phyloP scores from a whole-genome alignment of 768 basidiomycete species.

The Naganishia antarctica region DNA sequence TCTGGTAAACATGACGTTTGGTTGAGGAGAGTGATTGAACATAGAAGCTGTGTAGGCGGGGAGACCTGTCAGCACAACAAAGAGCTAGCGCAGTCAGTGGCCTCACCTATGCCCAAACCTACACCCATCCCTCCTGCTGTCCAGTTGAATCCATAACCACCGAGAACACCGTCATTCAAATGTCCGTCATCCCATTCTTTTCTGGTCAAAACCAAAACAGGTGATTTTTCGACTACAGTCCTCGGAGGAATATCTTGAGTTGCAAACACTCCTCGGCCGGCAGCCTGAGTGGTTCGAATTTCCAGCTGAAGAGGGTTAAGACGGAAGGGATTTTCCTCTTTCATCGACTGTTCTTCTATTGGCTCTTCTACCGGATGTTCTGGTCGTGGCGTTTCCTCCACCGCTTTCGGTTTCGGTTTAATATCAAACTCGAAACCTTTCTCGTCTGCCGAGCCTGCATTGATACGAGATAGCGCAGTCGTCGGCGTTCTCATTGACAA shows the following conservation, averaged over 20 bases:
- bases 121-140: constrained; percentile 43
- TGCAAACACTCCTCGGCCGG: constrained; percentile 54
- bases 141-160: constrained; percentile 48
- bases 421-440: constrained; percentile 14
- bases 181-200: constrained; percentile 56
- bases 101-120: constrained; percentile 44
- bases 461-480: constrained; percentile 14
- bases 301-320: constrained; percentile 45
- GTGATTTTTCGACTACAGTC: constrained; percentile 75
- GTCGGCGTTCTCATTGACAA: constrained; percentile 13
- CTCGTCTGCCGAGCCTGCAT: constrained; percentile 16
- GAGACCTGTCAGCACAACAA: background rate
- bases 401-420: background rate
- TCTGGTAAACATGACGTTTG: constrained; percentile 48
- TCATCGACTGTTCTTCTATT: background rate
- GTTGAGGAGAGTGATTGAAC: constrained; percentile 47
- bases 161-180: constrained; percentile 42
- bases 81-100: background rate
- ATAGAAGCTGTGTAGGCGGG: constrained; percentile 30
- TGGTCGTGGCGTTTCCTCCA: background rate
- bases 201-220: constrained; percentile 69
- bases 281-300: constrained; percentile 35
- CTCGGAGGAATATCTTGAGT: constrained; percentile 56
- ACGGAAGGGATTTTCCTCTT: background rate
- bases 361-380: background rate